Evolutionary conservation across 228 moss, liverwort and hornwort species (phyloP), one percentile per base, ranked within the genome.

Genomic region (Sphagnum magellanicum): DNA sequence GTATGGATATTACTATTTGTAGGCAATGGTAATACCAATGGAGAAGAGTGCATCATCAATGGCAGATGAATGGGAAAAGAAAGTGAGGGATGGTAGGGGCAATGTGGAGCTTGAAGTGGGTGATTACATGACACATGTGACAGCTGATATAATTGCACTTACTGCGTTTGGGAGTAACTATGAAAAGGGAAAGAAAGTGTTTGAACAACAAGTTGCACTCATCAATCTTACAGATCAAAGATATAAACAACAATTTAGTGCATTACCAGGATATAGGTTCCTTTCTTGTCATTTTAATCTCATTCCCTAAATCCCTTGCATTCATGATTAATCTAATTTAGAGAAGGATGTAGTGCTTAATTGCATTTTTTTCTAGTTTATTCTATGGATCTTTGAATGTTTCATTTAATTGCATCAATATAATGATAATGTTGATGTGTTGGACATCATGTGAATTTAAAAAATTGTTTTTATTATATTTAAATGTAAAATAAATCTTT

Each of bases 101-200:
- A 58, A 53, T 53, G 63, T 68, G 13, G 77, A 77, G 13, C 64
- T 65, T 12, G 74, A 74, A 8, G 67, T 71, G 71, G 70, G 66
- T 5, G 50, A 64, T 14, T 59, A 57, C 6, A 62, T 79, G 50
- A 61, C 52, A 48, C 52, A 64, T n/a, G 61, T 74, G 5, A 70
- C 79, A 5, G 70, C 60, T n/a, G 79, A 79, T 53, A 60, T 79
- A 6, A 61, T 79, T n/a, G 68, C 79, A 32, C 74, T 74, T 15
- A 67, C 79, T 1, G 74, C 67, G 5, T 79, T 79, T 63, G 74
- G 79, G 32, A 79, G 71, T 10, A 79, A 70, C 48, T 77, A 77
- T 58, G 53, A 72, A 47, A 50, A 68, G 4, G 72, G 72, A 50
- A 68, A 77, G 53, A 62, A 73, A 12, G 72, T 72, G 48, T 68